These are phyloP conservation scores for Centaurea solstitialis DNA, from an alignment of 129 eudicot species.

Conservation along the genomic window DNA sequence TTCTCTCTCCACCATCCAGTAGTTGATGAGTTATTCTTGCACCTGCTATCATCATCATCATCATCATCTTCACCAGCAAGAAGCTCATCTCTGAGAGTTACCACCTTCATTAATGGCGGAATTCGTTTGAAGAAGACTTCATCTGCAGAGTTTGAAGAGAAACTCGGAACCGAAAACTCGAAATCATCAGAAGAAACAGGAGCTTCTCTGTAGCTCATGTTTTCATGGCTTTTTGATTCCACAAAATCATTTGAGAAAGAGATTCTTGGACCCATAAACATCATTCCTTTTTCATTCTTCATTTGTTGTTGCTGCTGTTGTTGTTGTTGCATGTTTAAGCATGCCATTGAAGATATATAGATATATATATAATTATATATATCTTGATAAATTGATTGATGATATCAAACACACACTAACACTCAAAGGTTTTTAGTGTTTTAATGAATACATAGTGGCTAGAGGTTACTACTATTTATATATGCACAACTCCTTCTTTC, in stretches of 20 bases:
- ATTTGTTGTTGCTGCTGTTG: neutral
- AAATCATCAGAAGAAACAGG: conserved; percentile 91
- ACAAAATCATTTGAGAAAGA: conserved; percentile 93
- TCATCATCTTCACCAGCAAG: conserved; percentile 47
- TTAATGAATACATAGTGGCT: conserved; percentile 7
- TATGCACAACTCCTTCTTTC: conserved; percentile 9
- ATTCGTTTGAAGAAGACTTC: conserved; percentile 56
- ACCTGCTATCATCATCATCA: neutral
- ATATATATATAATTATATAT: neutral
- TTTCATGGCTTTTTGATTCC: conserved; percentile 51
- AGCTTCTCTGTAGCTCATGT: conserved; percentile 50
- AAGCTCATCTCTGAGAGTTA: conserved; percentile 81
- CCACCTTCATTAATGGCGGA: conserved; percentile 45
- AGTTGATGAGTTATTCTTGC: conserved; percentile 28
- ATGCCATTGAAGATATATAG: conserved; percentile 70
- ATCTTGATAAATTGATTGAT: neutral
- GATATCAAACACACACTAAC: neutral
- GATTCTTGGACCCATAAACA: conserved; percentile 83
- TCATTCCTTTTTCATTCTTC: conserved; percentile 55
- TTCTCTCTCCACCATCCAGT: conserved; percentile 76
- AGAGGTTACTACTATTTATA: conserved; percentile 34
- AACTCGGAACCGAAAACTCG: conserved; percentile 64
- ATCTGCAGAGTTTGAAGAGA: conserved; percentile 65
- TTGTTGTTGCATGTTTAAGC: conserved; percentile 62
- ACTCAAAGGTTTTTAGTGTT: conserved; percentile 4